Percentiles rank a stretch among this genome's conserved stretches.
Conservation (phyloP, 2,329 filamentous ascomycete species). For the Albophoma yamanashiensis region DNA sequence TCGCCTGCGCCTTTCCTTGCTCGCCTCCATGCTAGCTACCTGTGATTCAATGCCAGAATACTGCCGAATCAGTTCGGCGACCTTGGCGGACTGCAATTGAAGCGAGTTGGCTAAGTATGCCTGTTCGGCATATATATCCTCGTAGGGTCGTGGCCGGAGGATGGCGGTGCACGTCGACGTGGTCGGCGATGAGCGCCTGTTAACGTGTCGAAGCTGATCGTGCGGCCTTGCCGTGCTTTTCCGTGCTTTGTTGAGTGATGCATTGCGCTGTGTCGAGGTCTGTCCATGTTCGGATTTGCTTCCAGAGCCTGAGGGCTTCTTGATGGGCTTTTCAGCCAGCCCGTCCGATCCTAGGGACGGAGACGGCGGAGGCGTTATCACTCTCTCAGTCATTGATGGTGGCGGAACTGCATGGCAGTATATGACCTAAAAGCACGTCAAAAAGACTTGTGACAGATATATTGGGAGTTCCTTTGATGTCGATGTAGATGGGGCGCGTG, state of each 20-base stretch:
- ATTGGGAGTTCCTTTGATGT: not conserved
- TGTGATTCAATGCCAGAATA: constrained; percentile 26
- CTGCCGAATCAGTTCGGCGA: constrained; percentile 25
- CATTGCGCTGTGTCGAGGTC: not conserved
- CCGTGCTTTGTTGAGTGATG: not conserved
- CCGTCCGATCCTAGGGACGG: not conserved
- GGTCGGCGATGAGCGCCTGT: not conserved
- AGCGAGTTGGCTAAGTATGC: constrained; percentile 33
- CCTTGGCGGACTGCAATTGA: constrained; percentile 25
- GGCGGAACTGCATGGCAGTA: not conserved
- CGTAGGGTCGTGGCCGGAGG: constrained; percentile 27
- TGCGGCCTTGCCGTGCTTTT: not conserved
- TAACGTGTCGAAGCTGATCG: not conserved
- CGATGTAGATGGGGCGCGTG: not conserved
- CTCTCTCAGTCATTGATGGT: not conserved
- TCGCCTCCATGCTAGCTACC: constrained; percentile 11
- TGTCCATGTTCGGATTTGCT: not conserved
- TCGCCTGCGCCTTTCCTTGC: constrained; percentile 18
- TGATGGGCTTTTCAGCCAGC: not conserved
- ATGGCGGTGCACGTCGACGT: constrained; percentile 6
- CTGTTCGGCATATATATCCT: constrained; percentile 33
- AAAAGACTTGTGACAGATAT: not conserved
- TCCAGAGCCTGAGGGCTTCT: not conserved
- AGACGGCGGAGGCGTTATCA: not conserved
- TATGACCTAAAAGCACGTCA: not conserved